A percentile compares a stretch with the other conserved stretches of the same genome.
These are phyloP conservation scores for Pistacia integerrima DNA, from an alignment of 345 rosid species.

Conservation along the genomic window DNA sequence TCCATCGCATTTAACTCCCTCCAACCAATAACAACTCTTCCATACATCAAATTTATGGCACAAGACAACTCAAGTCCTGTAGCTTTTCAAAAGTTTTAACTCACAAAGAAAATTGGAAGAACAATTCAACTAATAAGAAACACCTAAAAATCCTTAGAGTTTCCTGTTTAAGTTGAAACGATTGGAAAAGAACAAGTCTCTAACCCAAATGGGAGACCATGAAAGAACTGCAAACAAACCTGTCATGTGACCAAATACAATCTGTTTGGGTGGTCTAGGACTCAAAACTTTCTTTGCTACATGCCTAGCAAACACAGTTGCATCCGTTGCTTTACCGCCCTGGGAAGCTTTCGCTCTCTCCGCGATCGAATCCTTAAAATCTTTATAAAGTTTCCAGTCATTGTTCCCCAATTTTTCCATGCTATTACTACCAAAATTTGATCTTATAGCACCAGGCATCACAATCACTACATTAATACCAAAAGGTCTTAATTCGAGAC, in stretches of 20 bases:
- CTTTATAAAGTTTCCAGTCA: conserved; percentile 62
- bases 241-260: conserved; percentile 60
- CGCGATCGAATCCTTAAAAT: conserved; percentile 48
- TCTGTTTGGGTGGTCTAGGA: conserved; percentile 52
- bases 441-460: conserved; percentile 56
- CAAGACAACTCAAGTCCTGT: neutral
- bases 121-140: neutral
- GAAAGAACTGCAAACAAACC: conserved; percentile 55
- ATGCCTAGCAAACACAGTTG: conserved; percentile 48
- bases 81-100: too few relatives aligned
- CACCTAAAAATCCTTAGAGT: conserved; percentile 18
- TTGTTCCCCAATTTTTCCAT: conserved; percentile 29
- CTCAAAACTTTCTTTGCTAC: conserved; percentile 56
- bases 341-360: conserved; percentile 63
- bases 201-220: conserved; percentile 63
- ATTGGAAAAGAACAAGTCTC: conserved; percentile 53
- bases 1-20: neutral
- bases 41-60: neutral
- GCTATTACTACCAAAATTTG: conserved; percentile 49
- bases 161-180: conserved; percentile 41
- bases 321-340: conserved; percentile 43
- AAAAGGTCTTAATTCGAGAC: conserved; percentile 58
- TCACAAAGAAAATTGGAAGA: too few relatives aligned
- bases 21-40: too few relatives aligned
- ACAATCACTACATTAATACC: conserved; percentile 53